Conservation (phyloP, 805 yeast genomes). For the Nakazawaea populi region DNA sequence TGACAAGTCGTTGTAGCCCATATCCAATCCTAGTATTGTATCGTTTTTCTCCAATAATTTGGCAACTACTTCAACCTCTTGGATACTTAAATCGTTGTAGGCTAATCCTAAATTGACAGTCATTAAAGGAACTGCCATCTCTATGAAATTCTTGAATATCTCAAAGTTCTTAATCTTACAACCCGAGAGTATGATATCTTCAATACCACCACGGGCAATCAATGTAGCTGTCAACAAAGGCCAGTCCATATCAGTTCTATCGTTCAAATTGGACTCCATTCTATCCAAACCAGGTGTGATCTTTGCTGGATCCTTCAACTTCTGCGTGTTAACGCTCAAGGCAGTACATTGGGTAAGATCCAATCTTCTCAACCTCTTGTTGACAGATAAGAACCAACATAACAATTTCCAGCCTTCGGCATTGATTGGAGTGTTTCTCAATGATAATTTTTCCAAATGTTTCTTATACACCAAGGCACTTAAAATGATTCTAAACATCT, state of each 20-base stretch:
- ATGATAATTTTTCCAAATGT: conserved; percentile 63
- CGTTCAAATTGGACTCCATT: conserved; percentile 42
- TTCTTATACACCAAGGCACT: conserved; percentile 63
- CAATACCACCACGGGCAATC: conserved; percentile 65
- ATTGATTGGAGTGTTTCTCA: conserved; percentile 74
- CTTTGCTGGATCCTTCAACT: conserved; percentile 21
- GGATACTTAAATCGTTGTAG: conserved; percentile 54
- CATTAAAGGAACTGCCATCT: conserved; percentile 44
- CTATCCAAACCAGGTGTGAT: conserved; percentile 16
- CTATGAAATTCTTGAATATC: conserved; percentile 49
- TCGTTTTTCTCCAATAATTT: conserved; percentile 47
- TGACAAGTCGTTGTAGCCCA: conserved; percentile 75
- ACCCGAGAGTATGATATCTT: conserved; percentile 76
- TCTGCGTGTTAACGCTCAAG: conserved; percentile 37
- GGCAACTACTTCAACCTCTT: conserved; percentile 52
- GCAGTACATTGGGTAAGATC: conserved; percentile 70
- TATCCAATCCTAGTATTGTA: conserved; percentile 63
- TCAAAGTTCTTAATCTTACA: conserved; percentile 54
- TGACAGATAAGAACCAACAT: conserved; percentile 68
- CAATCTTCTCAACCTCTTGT: conserved; percentile 48
- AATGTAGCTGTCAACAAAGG: conserved; percentile 64
- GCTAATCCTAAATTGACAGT: conserved; percentile 75
- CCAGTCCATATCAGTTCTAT: conserved; percentile 84
- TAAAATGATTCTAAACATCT: conserved; percentile 72
- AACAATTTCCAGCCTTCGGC: conserved; percentile 71